phyloP scores from a whole-genome alignment of 768 basidiomycete genomes.

The Lactarius pseudohatsudake region DNA sequence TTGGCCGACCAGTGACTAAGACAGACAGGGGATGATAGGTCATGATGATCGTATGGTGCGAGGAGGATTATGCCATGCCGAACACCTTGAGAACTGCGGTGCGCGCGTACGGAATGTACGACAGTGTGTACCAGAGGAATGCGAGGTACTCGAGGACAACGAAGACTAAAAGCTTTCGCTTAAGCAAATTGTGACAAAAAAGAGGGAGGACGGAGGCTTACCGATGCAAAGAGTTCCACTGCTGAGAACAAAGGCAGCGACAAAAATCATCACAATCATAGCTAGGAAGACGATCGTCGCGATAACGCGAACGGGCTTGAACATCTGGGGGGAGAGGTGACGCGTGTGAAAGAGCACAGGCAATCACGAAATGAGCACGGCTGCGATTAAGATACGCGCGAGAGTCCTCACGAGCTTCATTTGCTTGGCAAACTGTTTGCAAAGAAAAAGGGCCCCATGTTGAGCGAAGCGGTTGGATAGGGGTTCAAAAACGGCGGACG shows the following conservation, averaged over 20 bases:
- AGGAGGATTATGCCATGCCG: conserved; percentile 39
- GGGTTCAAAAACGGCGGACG: conserved; percentile 35
- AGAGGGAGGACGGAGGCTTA: conserved; percentile 37
- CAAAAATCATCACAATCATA: conserved; percentile 79
- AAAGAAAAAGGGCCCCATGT: not conserved
- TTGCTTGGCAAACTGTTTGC: conserved; percentile 69
- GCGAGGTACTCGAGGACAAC: conserved; percentile 91
- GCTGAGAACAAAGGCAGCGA: conserved; percentile 76
- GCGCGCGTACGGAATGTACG: conserved; percentile 91
- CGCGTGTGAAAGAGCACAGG: not conserved
- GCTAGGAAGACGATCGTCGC: conserved; percentile 78
- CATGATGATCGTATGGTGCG: not conserved
- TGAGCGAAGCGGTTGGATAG: not conserved
- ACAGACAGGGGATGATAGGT: not conserved
- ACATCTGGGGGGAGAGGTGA: conserved; percentile 66
- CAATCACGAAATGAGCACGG: not conserved
- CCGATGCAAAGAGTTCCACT: conserved; percentile 70
- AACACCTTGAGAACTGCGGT: conserved; percentile 66
- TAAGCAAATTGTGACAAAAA: conserved; percentile 3
- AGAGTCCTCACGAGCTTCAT: conserved; percentile 61
- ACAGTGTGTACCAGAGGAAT: conserved; percentile 84
- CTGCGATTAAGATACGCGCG: not conserved
- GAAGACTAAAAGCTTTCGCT: conserved; percentile 54
- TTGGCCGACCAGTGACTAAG: not conserved
- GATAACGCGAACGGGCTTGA: conserved; percentile 86